Evolutionary conservation across 108 stramenopile genomes (phyloP).

Genomic region (Nannochloropsis gaditana): DNA sequence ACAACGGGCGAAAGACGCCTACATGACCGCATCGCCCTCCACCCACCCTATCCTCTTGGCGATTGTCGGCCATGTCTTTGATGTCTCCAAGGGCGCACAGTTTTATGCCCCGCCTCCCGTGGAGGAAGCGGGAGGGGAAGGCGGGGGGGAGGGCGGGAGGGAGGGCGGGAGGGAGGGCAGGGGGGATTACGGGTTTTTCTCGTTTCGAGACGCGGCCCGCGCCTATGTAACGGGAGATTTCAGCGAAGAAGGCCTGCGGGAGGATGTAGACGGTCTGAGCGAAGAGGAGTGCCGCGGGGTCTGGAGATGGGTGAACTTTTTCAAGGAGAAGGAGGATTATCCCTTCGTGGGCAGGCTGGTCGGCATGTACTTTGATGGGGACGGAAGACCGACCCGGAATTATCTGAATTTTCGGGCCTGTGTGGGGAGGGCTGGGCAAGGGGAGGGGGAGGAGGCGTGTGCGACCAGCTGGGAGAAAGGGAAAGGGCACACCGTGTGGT

Average conservation of each 20-base stretch:
- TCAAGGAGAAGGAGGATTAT: neutral
- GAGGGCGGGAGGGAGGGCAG: too few species aligned
- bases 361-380: neutral
- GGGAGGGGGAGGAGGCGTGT: constrained; percentile 9
- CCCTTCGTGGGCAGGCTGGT: constrained; percentile 17
- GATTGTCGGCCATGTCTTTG: neutral
- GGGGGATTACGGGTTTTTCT: neutral
- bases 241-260: neutral
- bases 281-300: neutral
- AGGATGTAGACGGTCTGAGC: neutral
- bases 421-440: neutral
- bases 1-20: neutral
- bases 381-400: neutral
- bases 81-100: neutral
- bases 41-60: neutral
- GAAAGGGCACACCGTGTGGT: neutral
- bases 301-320: constrained; percentile 4
- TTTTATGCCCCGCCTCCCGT: neutral
- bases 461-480: neutral
- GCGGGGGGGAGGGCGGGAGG: neutral
- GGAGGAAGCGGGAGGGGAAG: neutral
- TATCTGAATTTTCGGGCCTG: neutral
- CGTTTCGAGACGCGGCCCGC: constrained; percentile 7
- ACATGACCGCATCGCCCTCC: neutral
- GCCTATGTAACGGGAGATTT: neutral